Evolutionary conservation across 345 rosid species (phyloP), one percentile per base, ranked within the genome.

Genomic region (Gossypium mustelinum): DNA sequence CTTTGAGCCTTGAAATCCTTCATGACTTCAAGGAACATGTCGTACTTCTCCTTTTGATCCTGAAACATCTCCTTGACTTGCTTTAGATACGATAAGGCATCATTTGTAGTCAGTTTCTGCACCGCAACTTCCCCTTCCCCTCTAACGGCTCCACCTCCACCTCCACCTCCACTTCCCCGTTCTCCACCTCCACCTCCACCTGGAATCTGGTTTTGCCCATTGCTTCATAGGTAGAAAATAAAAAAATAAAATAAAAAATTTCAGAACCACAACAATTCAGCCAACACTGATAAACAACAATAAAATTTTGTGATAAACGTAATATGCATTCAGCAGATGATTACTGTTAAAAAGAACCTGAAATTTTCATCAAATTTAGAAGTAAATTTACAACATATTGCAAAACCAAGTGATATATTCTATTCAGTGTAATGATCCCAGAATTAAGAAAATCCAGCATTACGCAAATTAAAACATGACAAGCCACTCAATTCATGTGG

Each of bases 1-100:
- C 97, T 85, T 78, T 91, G 97, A 51, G 96, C 98, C 85, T 95
- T 91, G 77, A 95, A 95, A 84, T 95, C 99, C 79, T 91, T 95
- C 99, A 95, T 93, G 87, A 93, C 93, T 79, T 90, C 98, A 78
- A 93, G 87, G 75, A 95, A 95, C 86, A 52, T 85, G 71, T 93
- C 97, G 75, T 93, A 91, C 82, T 90, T 95, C 73, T 88, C 99
- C 81, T 85, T 88, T 79, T 95, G 93, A 77, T 93, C 94, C 77
- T 89, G 98, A 85, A 95, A 93, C 92, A 88, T 93, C 79, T 95
- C 97, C 77, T 93, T 91, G 56, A 95, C 98, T 85, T 89, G 84
- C 83, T 90, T 95, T 55, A 95, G 84, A 85, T 95, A 95, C 0
- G 90, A 79, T 73, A 94, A 77, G 68, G 98, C 98, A 75, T 94